Conservation (phyloP, 1,284 basidiomycete genomes). For the Tilletia horrida region DNA sequence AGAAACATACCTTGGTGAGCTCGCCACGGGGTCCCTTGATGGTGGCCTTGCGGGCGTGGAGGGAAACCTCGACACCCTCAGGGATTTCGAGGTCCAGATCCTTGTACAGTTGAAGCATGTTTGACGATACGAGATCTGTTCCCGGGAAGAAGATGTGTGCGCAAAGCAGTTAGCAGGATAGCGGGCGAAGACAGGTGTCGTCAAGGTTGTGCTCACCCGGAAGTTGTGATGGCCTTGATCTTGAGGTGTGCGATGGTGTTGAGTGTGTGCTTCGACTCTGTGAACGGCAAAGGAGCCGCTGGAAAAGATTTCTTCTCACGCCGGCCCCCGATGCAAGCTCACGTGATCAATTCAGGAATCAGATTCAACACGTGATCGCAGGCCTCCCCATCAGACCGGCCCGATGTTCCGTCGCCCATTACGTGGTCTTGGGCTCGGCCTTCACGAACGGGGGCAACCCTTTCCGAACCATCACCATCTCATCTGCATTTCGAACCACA, state of each 20-base stretch:
- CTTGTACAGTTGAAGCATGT: slow-evolving; percentile 55
- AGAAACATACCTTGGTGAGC: slow-evolving; percentile 51
- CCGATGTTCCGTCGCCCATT: too few relatives aligned
- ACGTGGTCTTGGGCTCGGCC: too few relatives aligned
- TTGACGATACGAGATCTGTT: slow-evolving; percentile 5
- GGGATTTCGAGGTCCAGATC: slow-evolving; percentile 54
- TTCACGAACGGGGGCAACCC: too few relatives aligned
- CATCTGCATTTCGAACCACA: too few relatives aligned
- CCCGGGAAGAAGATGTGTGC: background rate
- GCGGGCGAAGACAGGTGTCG: background rate
- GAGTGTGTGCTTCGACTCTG: too few relatives aligned
- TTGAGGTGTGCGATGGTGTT: background rate
- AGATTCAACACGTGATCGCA: too few relatives aligned
- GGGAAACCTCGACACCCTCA: slow-evolving; percentile 41
- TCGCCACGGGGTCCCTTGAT: slow-evolving; percentile 55
- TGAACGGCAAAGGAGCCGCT: too few relatives aligned
- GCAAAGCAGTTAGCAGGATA: background rate
- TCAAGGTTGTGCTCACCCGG: background rate
- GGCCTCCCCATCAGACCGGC: too few relatives aligned
- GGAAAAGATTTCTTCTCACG: too few relatives aligned
- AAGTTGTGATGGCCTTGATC: slow-evolving; percentile 6
- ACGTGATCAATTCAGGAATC: too few relatives aligned
- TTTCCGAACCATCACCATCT: too few relatives aligned
- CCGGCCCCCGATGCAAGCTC: too few relatives aligned
- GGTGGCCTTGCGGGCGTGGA: slow-evolving; percentile 50